phyloP scores from a whole-genome alignment of 192 early-diverging fungal species.

The Umbelopsis sp. region DNA sequence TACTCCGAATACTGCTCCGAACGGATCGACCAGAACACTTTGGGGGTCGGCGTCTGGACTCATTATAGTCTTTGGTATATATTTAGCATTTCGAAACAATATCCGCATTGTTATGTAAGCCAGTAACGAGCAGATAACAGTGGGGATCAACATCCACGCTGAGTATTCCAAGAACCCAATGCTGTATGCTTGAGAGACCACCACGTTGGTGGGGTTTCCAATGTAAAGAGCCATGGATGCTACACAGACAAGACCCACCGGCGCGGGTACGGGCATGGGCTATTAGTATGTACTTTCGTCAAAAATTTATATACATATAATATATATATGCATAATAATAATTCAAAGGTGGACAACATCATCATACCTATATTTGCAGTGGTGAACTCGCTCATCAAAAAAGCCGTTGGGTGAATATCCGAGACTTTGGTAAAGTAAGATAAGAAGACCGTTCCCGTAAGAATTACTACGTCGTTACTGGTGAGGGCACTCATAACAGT shows the following conservation, averaged over 20 bases:
- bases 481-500: conserved; percentile 73
- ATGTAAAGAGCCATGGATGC: conserved; percentile 84
- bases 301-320: too few relatives aligned
- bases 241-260: neutral
- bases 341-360: neutral
- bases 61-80: conserved; percentile 48
- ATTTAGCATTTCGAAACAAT: conserved; percentile 49
- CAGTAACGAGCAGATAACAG: conserved; percentile 51
- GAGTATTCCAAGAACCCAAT: conserved; percentile 77
- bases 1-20: conserved; percentile 67
- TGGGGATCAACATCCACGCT: conserved; percentile 84
- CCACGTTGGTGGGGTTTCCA: conserved; percentile 88
- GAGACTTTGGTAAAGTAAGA: conserved; percentile 70
- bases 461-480: conserved; percentile 84
- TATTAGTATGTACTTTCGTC: too few relatives aligned
- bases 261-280: too few relatives aligned
- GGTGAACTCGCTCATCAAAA: conserved; percentile 76
- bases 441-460: conserved; percentile 79
- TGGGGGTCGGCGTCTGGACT: conserved; percentile 50
- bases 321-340: too few relatives aligned
- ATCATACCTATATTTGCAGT: conserved; percentile 69
- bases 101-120: conserved; percentile 57
- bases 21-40: conserved; percentile 52
- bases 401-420: conserved; percentile 64
- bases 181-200: conserved; percentile 76